Evolutionary conservation across 345 rosid genomes (phyloP).

Genomic region (Gossypium turneri): DNA sequence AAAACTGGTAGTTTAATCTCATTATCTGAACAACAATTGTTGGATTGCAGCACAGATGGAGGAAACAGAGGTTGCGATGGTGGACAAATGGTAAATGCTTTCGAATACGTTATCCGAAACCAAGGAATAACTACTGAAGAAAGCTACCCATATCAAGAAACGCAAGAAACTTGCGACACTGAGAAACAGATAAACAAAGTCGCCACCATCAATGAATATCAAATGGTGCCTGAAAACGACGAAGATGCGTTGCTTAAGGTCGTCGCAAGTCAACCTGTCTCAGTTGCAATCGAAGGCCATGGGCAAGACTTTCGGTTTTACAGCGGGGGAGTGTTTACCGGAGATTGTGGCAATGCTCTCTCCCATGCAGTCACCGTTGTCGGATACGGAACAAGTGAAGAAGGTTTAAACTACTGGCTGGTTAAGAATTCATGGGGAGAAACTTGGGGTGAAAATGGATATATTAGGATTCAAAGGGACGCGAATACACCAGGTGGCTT

Average conservation of each 20-base stretch:
- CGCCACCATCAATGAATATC: conserved; percentile 20
- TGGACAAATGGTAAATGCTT: conserved; percentile 53
- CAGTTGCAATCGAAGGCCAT: neutral
- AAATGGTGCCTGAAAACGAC: neutral
- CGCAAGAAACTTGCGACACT: neutral
- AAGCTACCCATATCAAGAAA: conserved; percentile 42
- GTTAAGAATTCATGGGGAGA: neutral
- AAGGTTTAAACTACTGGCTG: neutral
- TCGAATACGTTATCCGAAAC: conserved; percentile 28
- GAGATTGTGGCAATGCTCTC: neutral
- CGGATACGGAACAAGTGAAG: neutral
- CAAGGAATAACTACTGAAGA: conserved; percentile 45
- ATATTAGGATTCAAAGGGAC: neutral
- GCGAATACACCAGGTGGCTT: neutral
- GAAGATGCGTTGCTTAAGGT: conserved; percentile 12
- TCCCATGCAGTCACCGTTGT: neutral
- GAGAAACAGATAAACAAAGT: conserved; percentile 11
- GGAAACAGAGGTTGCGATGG: conserved; percentile 34
- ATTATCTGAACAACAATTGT: conserved; percentile 62
- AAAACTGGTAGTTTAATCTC: conserved; percentile 44
- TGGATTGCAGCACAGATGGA: conserved; percentile 42
- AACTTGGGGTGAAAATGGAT: neutral
- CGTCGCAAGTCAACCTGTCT: neutral
- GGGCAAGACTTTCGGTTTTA: neutral
- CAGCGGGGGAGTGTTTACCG: neutral